Base-by-base conservation (phyloP, 805 yeast genomes). In the Zygosaccharomyces bailii region DNA sequence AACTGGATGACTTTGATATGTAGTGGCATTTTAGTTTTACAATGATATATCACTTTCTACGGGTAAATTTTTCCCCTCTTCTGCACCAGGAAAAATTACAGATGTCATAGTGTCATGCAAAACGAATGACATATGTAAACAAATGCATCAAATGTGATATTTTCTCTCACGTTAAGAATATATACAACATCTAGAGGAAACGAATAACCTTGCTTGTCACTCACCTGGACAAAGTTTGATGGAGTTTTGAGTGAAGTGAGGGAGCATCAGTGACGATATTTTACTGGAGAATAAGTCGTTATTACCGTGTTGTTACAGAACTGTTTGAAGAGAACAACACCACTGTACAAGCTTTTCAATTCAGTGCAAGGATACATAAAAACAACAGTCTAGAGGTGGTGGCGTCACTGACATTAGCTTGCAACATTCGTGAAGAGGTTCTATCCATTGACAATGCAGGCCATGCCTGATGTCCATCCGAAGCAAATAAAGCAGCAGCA, bases 391-490 rank as follows among this genome's bases (percentile, higher is more conserved):
- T 27, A 4, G 14, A 24, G 11, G 13, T n/a, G 31, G 14, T 27
- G 9, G 5, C 9, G 13, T n/a, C 11, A 7, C 31, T 16, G 16
- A 16, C n/a, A 18, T 36, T 37, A 25, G 21, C n/a, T 31, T 23
- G 39, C 14, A n/a, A 37, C 21, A 6, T n/a, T 10, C 10, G 9
- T 16, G 17, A 37, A n/a, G 14, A 17, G 32, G 18, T 9, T 25
- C 32, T 8, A 25, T 37, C 13, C 9, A 37, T 13, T 14, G 9
- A 37, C 17, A 37, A 37, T 37, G 40, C 40, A 37, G 33, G 40
- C 32, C 33, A 37, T 37, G 40, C 33, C 40, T 25, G 40, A 37
- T 37, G 40, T 30, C 16, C 32, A 37, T 13, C 40, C 40, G 32
- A 37, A 25, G 8, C 40, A 23, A 23, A 17, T 25, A 18, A 37